Base-by-base conservation (phyloP, 1,284 basidiomycete species). In the Porodaedalea pini region DNA sequence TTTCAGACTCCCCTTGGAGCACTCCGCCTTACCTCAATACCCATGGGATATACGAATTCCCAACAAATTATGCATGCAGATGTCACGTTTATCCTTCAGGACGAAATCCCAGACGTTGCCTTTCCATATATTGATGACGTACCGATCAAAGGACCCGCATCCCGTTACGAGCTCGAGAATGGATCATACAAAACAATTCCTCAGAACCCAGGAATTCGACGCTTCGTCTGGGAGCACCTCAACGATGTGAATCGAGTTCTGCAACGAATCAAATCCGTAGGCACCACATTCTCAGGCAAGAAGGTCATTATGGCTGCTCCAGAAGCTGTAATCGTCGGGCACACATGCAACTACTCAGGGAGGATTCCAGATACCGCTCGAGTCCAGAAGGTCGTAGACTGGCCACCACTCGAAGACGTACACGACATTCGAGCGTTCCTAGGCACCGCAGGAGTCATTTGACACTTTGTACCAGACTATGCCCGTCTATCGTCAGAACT, bases 131-230 rank as follows among this genome's bases (percentile, higher is more conserved):
- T 57, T 32, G 58, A 13, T 10, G 15, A 36, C 15, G 15, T 36
- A 6, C 34, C 34, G 63, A 59, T 6, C 27, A 52, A 17, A 69
- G 39, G 39, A 7, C 39, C 39, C 8, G 19, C 10, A 17, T 10
- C n/a, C 5, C 6, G 39, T 13, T 41, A 69, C 39, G 31, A 64
- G 25, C n/a, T 31, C 1, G 3, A 49, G 2, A 57, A 65, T 40
- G 68, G 69, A 0, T 27, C 31, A 0, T 71, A 62, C 44, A 62
- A 74, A 36, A 63, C 62, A 0, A 64, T 71, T 1, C 54, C 64
- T 0, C 63, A 65, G 21, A 72, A 74, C 48, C 49, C 60, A 0
- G 63, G 62, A 2, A 71, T 75, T 2, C 47, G 66, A 0, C 39
- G 60, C n/a, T n/a, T n/a, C n/a, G n/a, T n/a, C n/a, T n/a, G n/a